Conservation (phyloP, 495 filamentous ascomycete species). For the Aspergillus panamensis region DNA sequence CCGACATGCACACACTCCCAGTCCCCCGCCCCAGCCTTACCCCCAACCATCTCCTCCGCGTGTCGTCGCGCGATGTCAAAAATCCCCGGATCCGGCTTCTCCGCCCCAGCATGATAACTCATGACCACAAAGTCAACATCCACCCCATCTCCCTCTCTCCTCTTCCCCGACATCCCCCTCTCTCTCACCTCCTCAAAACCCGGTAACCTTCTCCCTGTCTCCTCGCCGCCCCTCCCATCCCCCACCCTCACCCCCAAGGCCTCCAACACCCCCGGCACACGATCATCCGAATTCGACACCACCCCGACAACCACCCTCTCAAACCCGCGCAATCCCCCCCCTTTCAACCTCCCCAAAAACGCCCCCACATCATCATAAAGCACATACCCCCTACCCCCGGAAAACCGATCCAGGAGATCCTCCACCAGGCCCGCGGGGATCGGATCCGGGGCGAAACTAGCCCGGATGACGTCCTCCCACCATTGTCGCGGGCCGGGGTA, state of each 20-base stretch:
- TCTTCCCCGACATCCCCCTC: neutral
- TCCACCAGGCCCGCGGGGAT: constrained; percentile 49
- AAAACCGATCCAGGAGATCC: constrained; percentile 57
- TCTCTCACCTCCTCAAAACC: constrained; percentile 39
- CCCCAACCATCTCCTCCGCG: constrained; percentile 20
- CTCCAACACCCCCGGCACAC: constrained; percentile 57
- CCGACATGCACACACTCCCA: constrained; percentile 63
- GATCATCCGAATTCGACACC: constrained; percentile 75
- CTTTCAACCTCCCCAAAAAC: constrained; percentile 47
- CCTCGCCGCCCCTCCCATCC: constrained; percentile 26
- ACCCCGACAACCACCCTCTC: constrained; percentile 56
- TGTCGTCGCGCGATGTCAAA: constrained; percentile 58
- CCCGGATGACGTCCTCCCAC: constrained; percentile 63
- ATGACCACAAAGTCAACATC: constrained; percentile 66
- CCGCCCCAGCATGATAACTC: constrained; percentile 68
- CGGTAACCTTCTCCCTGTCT: constrained; percentile 28
- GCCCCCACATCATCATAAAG: constrained; percentile 52
- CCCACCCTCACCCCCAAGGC: constrained; percentile 57
- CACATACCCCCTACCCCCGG: constrained; percentile 57
- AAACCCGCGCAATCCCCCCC: constrained; percentile 17
- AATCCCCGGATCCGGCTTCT: constrained; percentile 63
- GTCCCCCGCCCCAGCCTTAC: neutral
- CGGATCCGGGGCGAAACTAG: constrained; percentile 23
- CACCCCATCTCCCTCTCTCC: neutral
- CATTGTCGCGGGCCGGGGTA: constrained; percentile 55